Evolutionary conservation across 148 eudicot species (phyloP).

Genomic region (Selenicereus undatus): DNA sequence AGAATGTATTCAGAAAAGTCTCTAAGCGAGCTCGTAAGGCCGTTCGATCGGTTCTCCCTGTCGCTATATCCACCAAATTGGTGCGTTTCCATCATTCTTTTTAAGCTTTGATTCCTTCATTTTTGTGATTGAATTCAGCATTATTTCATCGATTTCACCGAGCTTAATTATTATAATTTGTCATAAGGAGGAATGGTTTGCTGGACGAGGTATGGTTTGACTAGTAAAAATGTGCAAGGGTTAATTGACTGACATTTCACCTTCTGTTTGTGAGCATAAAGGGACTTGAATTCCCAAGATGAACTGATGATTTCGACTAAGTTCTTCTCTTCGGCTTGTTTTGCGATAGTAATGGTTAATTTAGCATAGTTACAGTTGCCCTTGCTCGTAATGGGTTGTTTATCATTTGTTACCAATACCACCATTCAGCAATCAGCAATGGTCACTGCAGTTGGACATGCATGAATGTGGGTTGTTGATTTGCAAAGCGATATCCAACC

Average conservation of each 20-base stretch:
- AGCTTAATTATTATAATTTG: neutral
- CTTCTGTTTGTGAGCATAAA: neutral
- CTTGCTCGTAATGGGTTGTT: neutral
- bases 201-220: too few relatives aligned
- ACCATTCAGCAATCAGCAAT: neutral
- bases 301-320: neutral
- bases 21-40: conserved; percentile 81
- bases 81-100: conserved; percentile 30
- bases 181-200: neutral
- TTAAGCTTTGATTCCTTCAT: neutral
- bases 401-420: neutral
- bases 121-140: neutral
- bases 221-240: too few relatives aligned
- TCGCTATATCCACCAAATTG: conserved; percentile 67
- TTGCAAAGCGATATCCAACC: neutral
- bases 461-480: neutral
- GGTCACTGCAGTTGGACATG: neutral
- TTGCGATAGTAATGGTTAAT: neutral
- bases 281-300: neutral
- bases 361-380: neutral
- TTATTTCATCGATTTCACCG: neutral
- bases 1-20: conserved; percentile 71
- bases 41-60: conserved; percentile 82
- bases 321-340: neutral
- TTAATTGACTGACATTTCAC: too few relatives aligned